Conservation (phyloP, 345 rosid species). For the Pugionium dolabratum region DNA sequence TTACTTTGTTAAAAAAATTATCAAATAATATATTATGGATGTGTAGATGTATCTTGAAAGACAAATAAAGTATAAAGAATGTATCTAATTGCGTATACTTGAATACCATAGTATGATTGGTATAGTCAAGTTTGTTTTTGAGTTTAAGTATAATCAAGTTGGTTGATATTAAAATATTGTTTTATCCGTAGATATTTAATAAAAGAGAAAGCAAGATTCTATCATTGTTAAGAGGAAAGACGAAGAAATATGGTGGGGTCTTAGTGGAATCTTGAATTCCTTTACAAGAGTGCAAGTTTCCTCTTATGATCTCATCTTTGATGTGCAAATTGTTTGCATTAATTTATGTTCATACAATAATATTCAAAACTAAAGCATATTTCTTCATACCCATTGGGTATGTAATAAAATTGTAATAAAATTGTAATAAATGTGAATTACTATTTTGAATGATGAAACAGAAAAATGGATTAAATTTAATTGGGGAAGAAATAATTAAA, state of each 20-base stretch:
- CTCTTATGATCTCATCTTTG: conserved; percentile 37
- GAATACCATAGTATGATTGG: conserved; percentile 2
- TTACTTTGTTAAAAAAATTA: no score
- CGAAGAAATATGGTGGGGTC: conserved; percentile 28
- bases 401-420: not conserved
- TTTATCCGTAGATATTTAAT: conserved; percentile 8
- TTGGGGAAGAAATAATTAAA: conserved; percentile 1
- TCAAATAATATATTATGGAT: no score
- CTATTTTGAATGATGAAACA: not conserved
- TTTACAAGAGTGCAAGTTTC: conserved; percentile 42
- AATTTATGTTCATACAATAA: conserved; percentile 3
- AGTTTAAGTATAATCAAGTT: conserved; percentile 23
- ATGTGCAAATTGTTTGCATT: conserved; percentile 24
- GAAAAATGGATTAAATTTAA: not conserved
- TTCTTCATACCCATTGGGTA: conserved; percentile 5
- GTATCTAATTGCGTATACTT: conserved; percentile 3
- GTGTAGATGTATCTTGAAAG: no score
- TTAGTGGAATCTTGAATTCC: conserved; percentile 34
- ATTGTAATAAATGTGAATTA: not conserved
- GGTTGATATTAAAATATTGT: conserved; percentile 26
- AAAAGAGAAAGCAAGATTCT: conserved; percentile 34
- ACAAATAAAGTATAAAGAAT: not conserved
- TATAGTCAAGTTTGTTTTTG: conserved; percentile 5
- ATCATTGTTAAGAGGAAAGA: conserved; percentile 34
- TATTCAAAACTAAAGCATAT: not conserved